Percentiles rank a stretch among this genome's conserved stretches.
phyloP scores from a whole-genome alignment of 768 basidiomycete genomes.

The Pilatotrama ljubarskyi region DNA sequence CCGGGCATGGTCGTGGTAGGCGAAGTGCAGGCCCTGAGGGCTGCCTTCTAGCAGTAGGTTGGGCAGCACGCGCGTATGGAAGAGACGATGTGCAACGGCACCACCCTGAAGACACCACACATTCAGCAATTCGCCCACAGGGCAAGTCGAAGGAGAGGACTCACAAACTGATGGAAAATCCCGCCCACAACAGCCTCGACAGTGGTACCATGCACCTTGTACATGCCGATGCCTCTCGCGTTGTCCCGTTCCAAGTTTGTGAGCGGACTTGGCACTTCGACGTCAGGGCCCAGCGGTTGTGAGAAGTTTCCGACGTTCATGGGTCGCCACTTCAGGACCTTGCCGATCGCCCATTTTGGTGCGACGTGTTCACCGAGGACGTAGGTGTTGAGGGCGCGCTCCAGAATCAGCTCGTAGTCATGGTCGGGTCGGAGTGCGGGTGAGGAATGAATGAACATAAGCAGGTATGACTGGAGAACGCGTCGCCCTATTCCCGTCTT shows the following conservation, averaged over 20 bases:
- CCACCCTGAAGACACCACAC: constrained; percentile 37
- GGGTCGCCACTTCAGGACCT: constrained; percentile 75
- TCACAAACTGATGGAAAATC: constrained; percentile 77
- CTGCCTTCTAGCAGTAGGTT: constrained; percentile 33
- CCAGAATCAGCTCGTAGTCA: constrained; percentile 58
- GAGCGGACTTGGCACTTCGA: constrained; percentile 17
- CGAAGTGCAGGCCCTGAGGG: constrained; percentile 35
- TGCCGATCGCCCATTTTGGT: constrained; percentile 71
- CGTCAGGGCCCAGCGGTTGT: constrained; percentile 13
- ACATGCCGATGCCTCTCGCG: constrained; percentile 55
- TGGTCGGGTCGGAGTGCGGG: constrained; percentile 45
- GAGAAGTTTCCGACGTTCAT: constrained; percentile 29
- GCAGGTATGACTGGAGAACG: constrained; percentile 72
- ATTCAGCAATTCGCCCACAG: neutral
- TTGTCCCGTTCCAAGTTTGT: constrained; percentile 5
- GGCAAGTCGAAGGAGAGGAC: constrained; percentile 31
- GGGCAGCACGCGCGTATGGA: constrained; percentile 45
- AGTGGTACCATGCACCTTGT: constrained; percentile 76
- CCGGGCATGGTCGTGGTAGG: constrained; percentile 50
- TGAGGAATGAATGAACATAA: constrained; percentile 65
- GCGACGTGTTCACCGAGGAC: constrained; percentile 74
- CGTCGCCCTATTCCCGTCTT: constrained; percentile 60
- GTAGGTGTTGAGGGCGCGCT: constrained; percentile 66
- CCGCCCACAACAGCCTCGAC: constrained; percentile 78
- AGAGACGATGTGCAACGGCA: constrained; percentile 38